Conservation (phyloP, 768 basidiomycete species). For the Daedaleopsis sinensis region DNA sequence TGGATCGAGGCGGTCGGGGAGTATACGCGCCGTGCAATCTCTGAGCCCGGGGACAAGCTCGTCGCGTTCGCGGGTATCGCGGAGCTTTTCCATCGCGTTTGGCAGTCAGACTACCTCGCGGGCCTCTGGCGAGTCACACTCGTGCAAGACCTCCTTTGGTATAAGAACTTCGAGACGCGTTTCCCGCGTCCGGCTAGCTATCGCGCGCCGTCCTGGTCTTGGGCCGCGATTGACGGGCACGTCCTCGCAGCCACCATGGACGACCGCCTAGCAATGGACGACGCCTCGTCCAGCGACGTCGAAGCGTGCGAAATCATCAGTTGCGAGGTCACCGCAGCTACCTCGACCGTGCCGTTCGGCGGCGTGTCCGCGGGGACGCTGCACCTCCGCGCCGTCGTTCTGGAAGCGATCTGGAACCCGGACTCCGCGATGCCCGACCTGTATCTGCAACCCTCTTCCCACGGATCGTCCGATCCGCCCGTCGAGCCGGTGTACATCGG, state of each 20-base stretch:
- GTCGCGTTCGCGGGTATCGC: constrained; percentile 14
- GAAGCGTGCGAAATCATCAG: neutral
- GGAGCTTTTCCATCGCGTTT: constrained; percentile 8
- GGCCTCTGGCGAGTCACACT: constrained; percentile 11
- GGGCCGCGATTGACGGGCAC: constrained; percentile 14
- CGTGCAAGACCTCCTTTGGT: constrained; percentile 11
- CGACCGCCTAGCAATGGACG: constrained; percentile 1
- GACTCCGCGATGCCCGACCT: constrained; percentile 1
- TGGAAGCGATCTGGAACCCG: constrained; percentile 1
- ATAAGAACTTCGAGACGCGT: neutral
- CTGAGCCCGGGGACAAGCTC: constrained; percentile 14
- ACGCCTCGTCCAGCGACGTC: neutral
- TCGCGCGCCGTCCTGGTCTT: constrained; percentile 17
- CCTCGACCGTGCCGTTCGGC: constrained; percentile 4
- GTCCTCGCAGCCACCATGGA: neutral
- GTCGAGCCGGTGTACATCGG: neutral
- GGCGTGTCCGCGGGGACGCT: constrained; percentile 1
- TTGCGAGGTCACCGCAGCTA: neutral
- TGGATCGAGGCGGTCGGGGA: constrained; percentile 6
- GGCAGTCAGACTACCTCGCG: constrained; percentile 12
- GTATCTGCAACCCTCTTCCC: neutral
- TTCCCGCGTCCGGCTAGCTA: neutral
- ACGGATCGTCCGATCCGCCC: neutral
- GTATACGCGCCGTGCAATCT: constrained; percentile 7
- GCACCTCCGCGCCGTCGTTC: neutral